A percentile compares a stretch with the other conserved stretches of the same genome.
Conservation (phyloP, 106 monocot species). For the Triglochin maritima region DNA sequence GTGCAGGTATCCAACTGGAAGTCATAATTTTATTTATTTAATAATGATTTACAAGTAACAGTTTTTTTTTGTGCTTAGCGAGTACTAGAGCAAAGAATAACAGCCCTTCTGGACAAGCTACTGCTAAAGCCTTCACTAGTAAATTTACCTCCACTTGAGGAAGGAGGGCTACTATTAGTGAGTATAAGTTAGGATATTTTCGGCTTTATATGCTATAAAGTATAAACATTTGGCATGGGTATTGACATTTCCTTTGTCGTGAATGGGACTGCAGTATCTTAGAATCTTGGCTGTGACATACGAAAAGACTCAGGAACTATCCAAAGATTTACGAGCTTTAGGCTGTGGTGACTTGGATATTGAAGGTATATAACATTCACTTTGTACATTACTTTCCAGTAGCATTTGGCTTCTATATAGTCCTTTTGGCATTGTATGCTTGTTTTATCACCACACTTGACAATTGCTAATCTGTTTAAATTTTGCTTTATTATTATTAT, state of each 20-base stretch:
- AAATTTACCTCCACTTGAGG: constrained; percentile 76
- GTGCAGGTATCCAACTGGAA: constrained; percentile 56
- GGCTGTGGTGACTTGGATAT: constrained; percentile 97
- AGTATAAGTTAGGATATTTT: constrained; percentile 11
- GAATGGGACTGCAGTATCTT: constrained; percentile 61
- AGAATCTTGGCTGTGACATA: constrained; percentile 83
- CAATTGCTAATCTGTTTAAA: no score
- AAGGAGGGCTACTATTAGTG: constrained; percentile 76
- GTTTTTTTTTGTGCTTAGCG: constrained; percentile 36
- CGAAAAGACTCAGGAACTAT: constrained; percentile 89
- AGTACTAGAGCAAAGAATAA: constrained; percentile 89
- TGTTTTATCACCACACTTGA: no score
- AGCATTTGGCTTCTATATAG: no score
- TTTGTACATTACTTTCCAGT: background rate
- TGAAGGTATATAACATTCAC: constrained; percentile 86
- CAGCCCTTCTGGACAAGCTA: constrained; percentile 80
- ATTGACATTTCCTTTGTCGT: constrained; percentile 2
- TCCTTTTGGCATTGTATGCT: no score
- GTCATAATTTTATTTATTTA: background rate
- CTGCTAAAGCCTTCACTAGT: constrained; percentile 89
- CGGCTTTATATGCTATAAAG: background rate
- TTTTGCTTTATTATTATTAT: no score
- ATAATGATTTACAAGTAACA: background rate
- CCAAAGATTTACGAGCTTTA: constrained; percentile 76
- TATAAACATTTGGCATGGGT: background rate